Evolutionary conservation across 805 yeast species (phyloP).

Genomic region (Barnettozyma vustinii): DNA sequence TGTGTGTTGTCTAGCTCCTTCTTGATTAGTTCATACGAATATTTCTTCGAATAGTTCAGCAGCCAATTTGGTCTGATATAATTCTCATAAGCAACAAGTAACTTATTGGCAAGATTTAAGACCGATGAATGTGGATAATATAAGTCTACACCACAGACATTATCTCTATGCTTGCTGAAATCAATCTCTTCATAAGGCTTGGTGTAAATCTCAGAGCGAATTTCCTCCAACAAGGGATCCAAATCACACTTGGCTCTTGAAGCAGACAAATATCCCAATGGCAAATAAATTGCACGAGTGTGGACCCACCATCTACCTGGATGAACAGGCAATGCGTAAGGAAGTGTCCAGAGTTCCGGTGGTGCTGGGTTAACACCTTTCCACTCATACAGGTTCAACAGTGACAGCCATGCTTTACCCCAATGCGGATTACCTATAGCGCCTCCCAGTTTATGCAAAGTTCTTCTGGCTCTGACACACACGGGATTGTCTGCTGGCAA

Average conservation of each 20-base stretch:
- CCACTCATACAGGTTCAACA: constrained; percentile 82
- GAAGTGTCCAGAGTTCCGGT: constrained; percentile 87
- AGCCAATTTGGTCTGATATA: constrained; percentile 76
- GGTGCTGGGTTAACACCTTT: constrained; percentile 99
- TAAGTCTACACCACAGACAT: constrained; percentile 85
- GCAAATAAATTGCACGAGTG: constrained; percentile 84
- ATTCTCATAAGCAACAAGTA: constrained; percentile 60
- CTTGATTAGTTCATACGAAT: constrained; percentile 56
- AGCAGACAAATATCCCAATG: constrained; percentile 76
- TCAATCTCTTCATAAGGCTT: constrained; percentile 60
- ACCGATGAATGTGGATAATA: constrained; percentile 85
- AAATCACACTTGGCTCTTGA: constrained; percentile 48
- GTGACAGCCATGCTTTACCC: constrained; percentile 92
- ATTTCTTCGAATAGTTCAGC: constrained; percentile 41
- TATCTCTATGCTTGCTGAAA: constrained; percentile 68
- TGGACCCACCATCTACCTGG: constrained; percentile 99
- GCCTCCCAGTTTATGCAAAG: constrained; percentile 74
- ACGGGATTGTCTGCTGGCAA: constrained; percentile 69
- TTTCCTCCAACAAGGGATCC: constrained; percentile 55
- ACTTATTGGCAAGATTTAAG: constrained; percentile 56
- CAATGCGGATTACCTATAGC: constrained; percentile 91
- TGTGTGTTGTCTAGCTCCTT: constrained; percentile 79
- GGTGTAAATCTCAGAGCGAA: constrained; percentile 78
- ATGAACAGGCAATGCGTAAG: constrained; percentile 75
- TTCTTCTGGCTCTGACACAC: constrained; percentile 65